A percentile compares a stretch with the other conserved stretches of the same genome.
These are phyloP conservation scores for Parasitella parasitica DNA, from an alignment of 371 early-diverging fungal genomes.

Conservation along the genomic window DNA sequence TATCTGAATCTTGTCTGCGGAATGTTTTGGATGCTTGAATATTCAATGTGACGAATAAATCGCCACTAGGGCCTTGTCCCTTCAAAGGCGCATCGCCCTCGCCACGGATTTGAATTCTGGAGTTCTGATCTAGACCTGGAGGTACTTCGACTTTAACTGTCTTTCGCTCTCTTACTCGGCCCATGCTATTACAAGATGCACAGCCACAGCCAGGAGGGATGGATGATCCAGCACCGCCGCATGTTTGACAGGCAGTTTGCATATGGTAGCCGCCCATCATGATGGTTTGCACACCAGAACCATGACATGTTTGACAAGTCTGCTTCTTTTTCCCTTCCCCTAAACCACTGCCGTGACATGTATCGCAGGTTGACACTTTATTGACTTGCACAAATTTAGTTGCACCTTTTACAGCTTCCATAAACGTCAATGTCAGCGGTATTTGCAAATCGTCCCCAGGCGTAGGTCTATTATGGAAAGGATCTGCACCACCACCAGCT, in stretches of 20 bases:
- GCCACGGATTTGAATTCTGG: constrained; percentile 65
- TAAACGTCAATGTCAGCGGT: constrained; percentile 69
- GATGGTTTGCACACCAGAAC: constrained; percentile 75
- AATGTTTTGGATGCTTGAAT: constrained; percentile 66
- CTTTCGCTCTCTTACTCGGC: constrained; percentile 67
- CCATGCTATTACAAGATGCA: constrained; percentile 74
- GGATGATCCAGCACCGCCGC: constrained; percentile 75
- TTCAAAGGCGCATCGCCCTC: constrained; percentile 81
- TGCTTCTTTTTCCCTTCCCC: constrained; percentile 69
- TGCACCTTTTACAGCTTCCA: constrained; percentile 87
- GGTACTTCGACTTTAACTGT: constrained; percentile 77
- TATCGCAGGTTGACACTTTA: constrained; percentile 64
- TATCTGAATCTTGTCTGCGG: constrained; percentile 76
- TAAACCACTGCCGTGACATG: constrained; percentile 81
- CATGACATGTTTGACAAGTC: constrained; percentile 73
- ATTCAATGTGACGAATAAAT: constrained; percentile 73
- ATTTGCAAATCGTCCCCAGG: constrained; percentile 53
- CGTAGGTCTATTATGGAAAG: constrained; percentile 10
- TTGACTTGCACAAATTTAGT: constrained; percentile 61
- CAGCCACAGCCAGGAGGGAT: constrained; percentile 67
- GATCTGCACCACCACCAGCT: constrained; percentile 32
- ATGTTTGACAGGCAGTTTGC: constrained; percentile 73
- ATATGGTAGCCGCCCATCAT: constrained; percentile 77
- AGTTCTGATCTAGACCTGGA: constrained; percentile 57
- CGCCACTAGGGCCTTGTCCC: constrained; percentile 74